Evolutionary conservation across 176 grass and related monocot species (phyloP), one percentile per base, ranked within the genome.

Genomic region (Urochloa ruziziensis): DNA sequence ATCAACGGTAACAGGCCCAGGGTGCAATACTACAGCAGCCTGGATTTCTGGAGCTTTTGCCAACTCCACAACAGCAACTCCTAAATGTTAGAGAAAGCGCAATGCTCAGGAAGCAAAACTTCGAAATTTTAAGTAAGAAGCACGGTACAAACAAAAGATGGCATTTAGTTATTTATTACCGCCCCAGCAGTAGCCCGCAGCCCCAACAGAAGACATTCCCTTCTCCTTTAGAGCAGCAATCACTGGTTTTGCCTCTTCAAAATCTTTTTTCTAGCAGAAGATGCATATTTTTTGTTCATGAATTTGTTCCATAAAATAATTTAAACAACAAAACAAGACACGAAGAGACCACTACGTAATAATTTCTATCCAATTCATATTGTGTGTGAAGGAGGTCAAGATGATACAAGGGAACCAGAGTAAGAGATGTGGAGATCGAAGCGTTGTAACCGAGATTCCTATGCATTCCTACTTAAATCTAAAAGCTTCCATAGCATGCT

Each of bases 131-230:
- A 7, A 61, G 17, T 77, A 80, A 28, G 15, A 80, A 28, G n/a
- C 7, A 40, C 8, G 4, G 40, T 24, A 25, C 4, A 12, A 13
- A 13, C n/a, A 10, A 43, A 84, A 17, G 57, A 43, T 23, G 24
- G 46, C 21, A 73, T 90, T 86, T 82, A n/a, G n/a, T n/a, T n/a
- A n/a, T n/a, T n/a, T n/a, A n/a, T n/a, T n/a, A 97, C 94, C 94
- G 40, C 94, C 91, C 94, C 94, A 97, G 83, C 94, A 94, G 89
- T 91, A 97, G 7, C 94, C 94, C 75, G 80, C 83, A 87, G 92
- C 90, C 16, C 94, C 94, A 73, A 97, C 63, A 32, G 54, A 67
- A 42, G 63, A 68, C 30, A 78, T 76, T 39, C 91, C 91, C 88
- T 92, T 90, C 43, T 81, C 85, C 79, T 88, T 97, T 43, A 97